Percentiles rank a stretch among this genome's conserved stretches.
Conservation (phyloP, 2,329 filamentous ascomycete genomes). For the Colletotrichum sp. region DNA sequence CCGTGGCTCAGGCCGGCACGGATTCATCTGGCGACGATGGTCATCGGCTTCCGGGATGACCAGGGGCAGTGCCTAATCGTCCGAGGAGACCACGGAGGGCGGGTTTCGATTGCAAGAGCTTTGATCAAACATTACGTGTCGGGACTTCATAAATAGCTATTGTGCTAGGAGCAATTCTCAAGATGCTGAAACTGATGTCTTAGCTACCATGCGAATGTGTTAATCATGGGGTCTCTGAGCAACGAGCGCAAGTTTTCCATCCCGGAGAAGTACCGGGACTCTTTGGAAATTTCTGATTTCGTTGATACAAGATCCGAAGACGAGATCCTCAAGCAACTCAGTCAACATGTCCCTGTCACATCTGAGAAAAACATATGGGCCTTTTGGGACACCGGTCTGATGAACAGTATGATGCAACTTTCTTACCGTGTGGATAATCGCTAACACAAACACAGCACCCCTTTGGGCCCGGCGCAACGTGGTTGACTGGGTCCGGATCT, state of each 20-base stretch:
- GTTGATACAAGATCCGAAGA: not conserved
- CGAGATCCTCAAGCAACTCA: slow-evolving; percentile 35
- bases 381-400: slow-evolving; percentile 43
- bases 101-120: not conserved
- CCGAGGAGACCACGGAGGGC: slow-evolving; percentile 32
- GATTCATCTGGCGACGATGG: not conserved
- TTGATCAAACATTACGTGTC: not conserved
- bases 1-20: not conserved
- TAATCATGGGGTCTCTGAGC: not conserved
- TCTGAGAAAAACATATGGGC: slow-evolving; percentile 49
- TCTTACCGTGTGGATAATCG: not conserved
- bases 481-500: slow-evolving; percentile 41
- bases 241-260: not conserved
- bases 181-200: not conserved
- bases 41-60: not conserved
- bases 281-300: not conserved
- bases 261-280: not conserved
- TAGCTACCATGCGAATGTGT: not conserved
- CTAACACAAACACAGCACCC: not conserved
- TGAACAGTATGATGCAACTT: slow-evolving; percentile 28
- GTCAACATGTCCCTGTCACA: slow-evolving; percentile 30
- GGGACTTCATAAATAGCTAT: not conserved
- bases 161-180: not conserved
- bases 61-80: not conserved
- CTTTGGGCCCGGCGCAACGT: slow-evolving; percentile 39